Evolutionary conservation across 805 yeast species (phyloP).

Genomic region (Metschnikowia rubicola): DNA sequence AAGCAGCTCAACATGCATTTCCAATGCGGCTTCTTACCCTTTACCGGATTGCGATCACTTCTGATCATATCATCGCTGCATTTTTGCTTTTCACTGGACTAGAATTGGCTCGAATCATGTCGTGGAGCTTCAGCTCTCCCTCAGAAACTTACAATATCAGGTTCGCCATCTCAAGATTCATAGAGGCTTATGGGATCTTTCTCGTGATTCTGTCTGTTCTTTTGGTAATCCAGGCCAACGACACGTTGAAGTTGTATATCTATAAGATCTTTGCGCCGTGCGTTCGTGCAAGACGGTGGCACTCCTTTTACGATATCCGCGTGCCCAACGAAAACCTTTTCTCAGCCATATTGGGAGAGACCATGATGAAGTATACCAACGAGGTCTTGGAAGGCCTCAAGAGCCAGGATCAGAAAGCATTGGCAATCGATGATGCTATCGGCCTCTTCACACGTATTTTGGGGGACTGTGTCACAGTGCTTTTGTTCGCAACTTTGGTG

Average conservation of each 20-base stretch:
- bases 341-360: slow-evolving; percentile 8
- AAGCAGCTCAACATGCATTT: slow-evolving; percentile 20
- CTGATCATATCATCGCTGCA: slow-evolving; percentile 26
- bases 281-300: background rate
- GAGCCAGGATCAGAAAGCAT: background rate
- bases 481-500: slow-evolving; percentile 13
- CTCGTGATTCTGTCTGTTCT: slow-evolving; percentile 5
- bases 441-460: slow-evolving; percentile 1
- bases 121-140: background rate
- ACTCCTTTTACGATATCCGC: slow-evolving; percentile 3
- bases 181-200: slow-evolving; percentile 10
- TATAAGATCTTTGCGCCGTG: slow-evolving; percentile 10
- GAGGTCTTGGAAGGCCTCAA: slow-evolving; percentile 4
- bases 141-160: background rate
- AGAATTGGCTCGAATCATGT: slow-evolving; percentile 4
- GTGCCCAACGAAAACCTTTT: slow-evolving; percentile 8
- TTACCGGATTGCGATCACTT: slow-evolving; percentile 14
- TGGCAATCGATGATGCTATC: background rate
- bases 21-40: slow-evolving; percentile 15
- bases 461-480: slow-evolving; percentile 9
- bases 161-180: slow-evolving; percentile 8
- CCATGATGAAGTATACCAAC: slow-evolving; percentile 12
- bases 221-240: slow-evolving; percentile 8
- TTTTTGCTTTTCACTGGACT: slow-evolving; percentile 1
- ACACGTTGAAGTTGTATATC: slow-evolving; percentile 11